Evolutionary conservation across 352 stramenopile genomes (phyloP), one percentile per base, ranked within the genome.

Genomic region (Phytophthora pluvialis): DNA sequence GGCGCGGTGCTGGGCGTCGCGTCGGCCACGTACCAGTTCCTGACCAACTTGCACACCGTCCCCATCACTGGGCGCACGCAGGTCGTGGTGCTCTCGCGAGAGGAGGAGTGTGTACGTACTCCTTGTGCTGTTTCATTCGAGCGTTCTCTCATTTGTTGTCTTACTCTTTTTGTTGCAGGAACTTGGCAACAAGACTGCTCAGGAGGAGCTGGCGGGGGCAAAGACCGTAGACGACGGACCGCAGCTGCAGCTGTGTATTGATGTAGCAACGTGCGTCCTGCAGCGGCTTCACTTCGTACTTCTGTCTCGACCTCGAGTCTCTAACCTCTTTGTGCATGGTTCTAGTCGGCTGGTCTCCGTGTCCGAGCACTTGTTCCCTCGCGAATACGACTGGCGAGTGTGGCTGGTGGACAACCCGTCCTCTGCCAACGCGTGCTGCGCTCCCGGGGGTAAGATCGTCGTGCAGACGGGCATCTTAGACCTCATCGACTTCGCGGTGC

Each of bases 391-490:
- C 45, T 91, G 82, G 82, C 57, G 70, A 12, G 69, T 91, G 12
- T 88, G 69, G 67, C 60, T 91, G 36, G 63, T 91, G 28, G 77
- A 91, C 54, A 72, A 77, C 9, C 73, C 78, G 21, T 65, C 55
- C 50, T 74, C 70, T 7, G 72, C 73, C 8, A 91, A 91, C 50
- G 80, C 82, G 5, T 87, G 75, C 58, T 91, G 82, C 57, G 83
- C 74, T 38, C 79, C 80, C 5, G 79, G 81, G 4, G 79, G 81
- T 26, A 91, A 88, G 59, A 91, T 91, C 67, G 74, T 91, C 61
- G 67, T 91, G 21, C 78, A 89, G 58, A 84, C 79, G 31, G 81
- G 81, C 3, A 81, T 91, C n/a, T 65, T 91, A 28, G 73, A 89
- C 64, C 51, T 88, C 56, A 86, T 91, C 46, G 81, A 91, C 51